Conservation (phyloP, 2,329 filamentous ascomycete genomes). For the Xylaria polymorpha region DNA sequence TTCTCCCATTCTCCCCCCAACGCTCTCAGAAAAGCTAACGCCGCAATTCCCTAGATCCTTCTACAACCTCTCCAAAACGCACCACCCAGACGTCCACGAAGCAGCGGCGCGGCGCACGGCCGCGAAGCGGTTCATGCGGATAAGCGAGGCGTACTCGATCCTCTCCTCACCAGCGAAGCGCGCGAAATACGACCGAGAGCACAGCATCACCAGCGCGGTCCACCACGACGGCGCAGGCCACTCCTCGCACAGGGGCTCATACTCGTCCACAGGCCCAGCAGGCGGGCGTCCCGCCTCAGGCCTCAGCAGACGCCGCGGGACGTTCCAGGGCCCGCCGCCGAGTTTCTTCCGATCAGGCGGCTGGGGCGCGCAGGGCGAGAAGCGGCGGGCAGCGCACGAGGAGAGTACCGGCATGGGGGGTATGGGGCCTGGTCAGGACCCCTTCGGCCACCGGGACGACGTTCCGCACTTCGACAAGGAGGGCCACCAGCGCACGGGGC, state of each 20-base stretch:
- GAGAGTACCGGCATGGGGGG: constrained; percentile 56
- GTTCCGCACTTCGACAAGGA: constrained; percentile 80
- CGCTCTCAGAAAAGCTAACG: constrained; percentile 17
- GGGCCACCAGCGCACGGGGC: constrained; percentile 79
- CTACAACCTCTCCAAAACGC: constrained; percentile 88
- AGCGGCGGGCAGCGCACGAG: constrained; percentile 66
- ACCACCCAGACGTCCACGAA: constrained; percentile 93
- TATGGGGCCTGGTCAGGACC: constrained; percentile 69
- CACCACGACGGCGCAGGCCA: constrained; percentile 34
- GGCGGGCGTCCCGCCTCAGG: constrained; percentile 84
- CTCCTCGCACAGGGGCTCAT: constrained; percentile 57
- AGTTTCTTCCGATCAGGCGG: constrained; percentile 87
- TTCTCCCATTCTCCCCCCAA: neutral
- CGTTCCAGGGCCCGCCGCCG: constrained; percentile 87
- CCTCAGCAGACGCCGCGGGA: constrained; percentile 77
- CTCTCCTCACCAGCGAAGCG: constrained; percentile 81
- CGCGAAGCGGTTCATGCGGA: constrained; percentile 79
- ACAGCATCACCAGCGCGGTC: constrained; percentile 56
- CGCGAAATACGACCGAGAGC: constrained; percentile 81
- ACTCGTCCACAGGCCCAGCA: constrained; percentile 69
- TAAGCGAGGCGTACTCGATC: constrained; percentile 84
- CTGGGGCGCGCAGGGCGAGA: constrained; percentile 74
- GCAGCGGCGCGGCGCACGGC: constrained; percentile 62
- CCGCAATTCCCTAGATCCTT: constrained; percentile 67
- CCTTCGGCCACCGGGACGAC: constrained; percentile 60